Percentiles rank a stretch among this genome's conserved stretches.
Evolutionary conservation across 208 protist species (phyloP).

Genomic region (Leptomonas pyrrhocoris): DNA sequence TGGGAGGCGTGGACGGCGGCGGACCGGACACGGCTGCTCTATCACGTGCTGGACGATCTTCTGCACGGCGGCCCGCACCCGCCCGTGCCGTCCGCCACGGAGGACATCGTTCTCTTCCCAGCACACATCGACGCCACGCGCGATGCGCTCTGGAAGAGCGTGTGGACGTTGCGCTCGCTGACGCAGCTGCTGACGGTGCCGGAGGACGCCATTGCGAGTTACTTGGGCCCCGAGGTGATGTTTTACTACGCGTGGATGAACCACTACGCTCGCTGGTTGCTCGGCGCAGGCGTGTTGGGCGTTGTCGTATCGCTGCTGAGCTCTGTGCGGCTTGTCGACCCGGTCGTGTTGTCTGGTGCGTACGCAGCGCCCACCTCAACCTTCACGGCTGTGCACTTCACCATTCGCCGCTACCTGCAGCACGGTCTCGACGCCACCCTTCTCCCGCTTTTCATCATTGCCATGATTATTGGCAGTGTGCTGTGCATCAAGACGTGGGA

Average conservation of each 20-base stretch:
- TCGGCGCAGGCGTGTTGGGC: constrained; percentile 37
- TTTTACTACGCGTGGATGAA: constrained; percentile 89
- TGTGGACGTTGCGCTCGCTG: constrained; percentile 13
- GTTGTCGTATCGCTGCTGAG: constrained; percentile 33
- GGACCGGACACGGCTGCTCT: constrained; percentile 47
- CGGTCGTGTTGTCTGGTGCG: constrained; percentile 4
- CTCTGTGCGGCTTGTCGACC: constrained; percentile 16
- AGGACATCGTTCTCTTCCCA: constrained; percentile 32
- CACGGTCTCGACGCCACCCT: constrained; percentile 20
- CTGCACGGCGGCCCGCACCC: constrained; percentile 32
- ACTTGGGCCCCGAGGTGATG: constrained; percentile 67
- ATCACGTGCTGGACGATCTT: constrained; percentile 43
- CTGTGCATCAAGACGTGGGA: constrained; percentile 72
- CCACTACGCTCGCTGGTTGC: constrained; percentile 64
- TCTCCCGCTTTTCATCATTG: constrained; percentile 38
- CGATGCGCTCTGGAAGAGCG: constrained; percentile 31
- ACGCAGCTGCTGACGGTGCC: constrained; percentile 15
- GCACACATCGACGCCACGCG: constrained; percentile 42
- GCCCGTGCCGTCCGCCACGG: constrained; percentile 18
- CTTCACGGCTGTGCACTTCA: constrained; percentile 8
- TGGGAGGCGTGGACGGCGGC: constrained; percentile 39
- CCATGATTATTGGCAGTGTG: constrained; percentile 59
- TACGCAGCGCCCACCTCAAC: background rate
- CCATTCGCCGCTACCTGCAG: constrained; percentile 14
- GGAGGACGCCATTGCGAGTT: constrained; percentile 38